Evolutionary conservation across 768 basidiomycete species (phyloP).

Genomic region (Xerocomellus chrysenteron): DNA sequence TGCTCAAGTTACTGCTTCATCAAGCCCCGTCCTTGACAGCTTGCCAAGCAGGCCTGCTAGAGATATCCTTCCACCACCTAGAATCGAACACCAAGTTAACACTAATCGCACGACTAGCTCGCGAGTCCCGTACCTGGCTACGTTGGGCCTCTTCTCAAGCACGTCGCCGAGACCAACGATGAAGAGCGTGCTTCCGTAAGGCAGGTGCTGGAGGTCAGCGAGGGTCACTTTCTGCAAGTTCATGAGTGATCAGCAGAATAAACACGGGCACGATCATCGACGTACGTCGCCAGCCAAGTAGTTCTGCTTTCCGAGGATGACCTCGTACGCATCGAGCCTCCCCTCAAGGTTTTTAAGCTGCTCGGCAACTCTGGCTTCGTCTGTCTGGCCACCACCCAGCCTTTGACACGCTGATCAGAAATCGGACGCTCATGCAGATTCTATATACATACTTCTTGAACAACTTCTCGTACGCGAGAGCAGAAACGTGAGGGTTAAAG

Average conservation of each 20-base stretch:
- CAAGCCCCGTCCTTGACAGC: conserved; percentile 41
- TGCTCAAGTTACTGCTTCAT: neutral
- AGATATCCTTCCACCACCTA: conserved; percentile 56
- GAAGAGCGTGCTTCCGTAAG: conserved; percentile 38
- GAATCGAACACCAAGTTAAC: conserved; percentile 6
- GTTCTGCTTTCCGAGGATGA: conserved; percentile 50
- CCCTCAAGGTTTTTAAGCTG: conserved; percentile 20
- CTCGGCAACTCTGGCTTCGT: conserved; percentile 21
- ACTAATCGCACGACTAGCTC: neutral
- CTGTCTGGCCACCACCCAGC: conserved; percentile 18
- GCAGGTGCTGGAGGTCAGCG: conserved; percentile 59
- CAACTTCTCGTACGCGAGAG: conserved; percentile 47
- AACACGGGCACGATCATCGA: neutral
- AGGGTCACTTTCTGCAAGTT: conserved; percentile 44
- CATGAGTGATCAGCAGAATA: neutral
- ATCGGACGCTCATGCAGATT: neutral
- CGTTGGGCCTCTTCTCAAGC: conserved; percentile 38
- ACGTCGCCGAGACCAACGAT: conserved; percentile 30
- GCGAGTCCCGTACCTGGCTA: conserved; percentile 37
- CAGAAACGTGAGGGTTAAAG: conserved; percentile 45
- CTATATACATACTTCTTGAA: conserved; percentile 45
- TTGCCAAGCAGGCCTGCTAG: conserved; percentile 44
- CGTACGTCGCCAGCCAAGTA: conserved; percentile 59
- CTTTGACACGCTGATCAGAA: conserved; percentile 7
- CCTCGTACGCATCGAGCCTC: conserved; percentile 52